Conservation (phyloP, 139 green algal genomes). For the Chlamydomonas applanata region DNA sequence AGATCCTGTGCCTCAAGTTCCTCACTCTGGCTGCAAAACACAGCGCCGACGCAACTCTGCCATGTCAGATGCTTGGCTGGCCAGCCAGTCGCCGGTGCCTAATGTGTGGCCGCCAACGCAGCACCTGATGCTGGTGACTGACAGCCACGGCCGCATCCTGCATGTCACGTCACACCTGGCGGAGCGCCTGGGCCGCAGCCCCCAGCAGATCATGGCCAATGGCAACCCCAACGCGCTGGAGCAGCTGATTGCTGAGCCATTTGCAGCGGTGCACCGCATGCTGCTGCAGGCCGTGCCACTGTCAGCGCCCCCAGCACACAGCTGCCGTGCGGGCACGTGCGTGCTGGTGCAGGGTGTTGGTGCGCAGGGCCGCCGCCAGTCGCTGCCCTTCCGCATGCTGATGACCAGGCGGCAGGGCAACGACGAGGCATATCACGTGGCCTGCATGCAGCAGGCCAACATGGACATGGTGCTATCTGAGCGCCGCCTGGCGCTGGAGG, state of each 20-base stretch:
- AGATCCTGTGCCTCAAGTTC: too few relatives aligned
- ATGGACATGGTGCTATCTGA: neutral
- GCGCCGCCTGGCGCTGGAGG: neutral
- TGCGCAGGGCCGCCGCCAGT: neutral
- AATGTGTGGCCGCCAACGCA: neutral
- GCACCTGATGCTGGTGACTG: slow-evolving; percentile 38
- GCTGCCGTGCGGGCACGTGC: neutral
- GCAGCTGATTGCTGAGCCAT: slow-evolving; percentile 1
- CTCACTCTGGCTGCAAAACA: too few relatives aligned
- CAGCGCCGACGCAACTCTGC: too few relatives aligned
- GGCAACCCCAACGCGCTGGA: neutral
- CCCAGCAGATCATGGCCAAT: slow-evolving; percentile 2
- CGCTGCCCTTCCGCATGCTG: neutral
- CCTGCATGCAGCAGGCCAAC: neutral
- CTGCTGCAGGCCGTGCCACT: neutral
- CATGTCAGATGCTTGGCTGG: too few relatives aligned
- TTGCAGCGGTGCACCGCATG: neutral
- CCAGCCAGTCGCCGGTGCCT: too few relatives aligned
- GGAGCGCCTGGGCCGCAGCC: slow-evolving; percentile 2
- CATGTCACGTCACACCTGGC: slow-evolving; percentile 36
- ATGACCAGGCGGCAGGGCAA: neutral
- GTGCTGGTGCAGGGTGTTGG: neutral
- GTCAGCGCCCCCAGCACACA: neutral
- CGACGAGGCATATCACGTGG: neutral
- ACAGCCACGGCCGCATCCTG: slow-evolving; percentile 42